phyloP scores from a whole-genome alignment of 1,284 basidiomycete genomes.

The Leucoagaricus sp. region DNA sequence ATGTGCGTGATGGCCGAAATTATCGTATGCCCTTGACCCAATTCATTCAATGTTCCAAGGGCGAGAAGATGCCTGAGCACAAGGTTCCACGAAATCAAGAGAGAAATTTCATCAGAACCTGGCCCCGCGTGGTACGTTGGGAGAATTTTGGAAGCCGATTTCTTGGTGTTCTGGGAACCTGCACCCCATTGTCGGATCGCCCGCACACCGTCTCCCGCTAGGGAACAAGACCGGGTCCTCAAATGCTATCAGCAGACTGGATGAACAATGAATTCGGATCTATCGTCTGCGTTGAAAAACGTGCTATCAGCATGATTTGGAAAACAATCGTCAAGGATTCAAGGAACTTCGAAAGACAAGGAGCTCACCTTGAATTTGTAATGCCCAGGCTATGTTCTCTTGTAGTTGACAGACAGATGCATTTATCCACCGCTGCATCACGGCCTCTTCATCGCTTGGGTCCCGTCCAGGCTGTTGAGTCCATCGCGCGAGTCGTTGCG shows the following conservation, averaged over 20 bases:
- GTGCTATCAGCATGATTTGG: not conserved
- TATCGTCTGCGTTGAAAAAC: not conserved
- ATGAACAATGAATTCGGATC: not conserved
- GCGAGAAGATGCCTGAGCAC: conserved; percentile 1
- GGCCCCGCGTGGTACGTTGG: not conserved
- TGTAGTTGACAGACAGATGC: too few species aligned
- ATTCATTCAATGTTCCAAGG: not conserved
- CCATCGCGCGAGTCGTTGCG: too few species aligned
- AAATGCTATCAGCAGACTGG: not conserved
- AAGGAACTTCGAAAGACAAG: not conserved
- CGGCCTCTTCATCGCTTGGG: too few species aligned
- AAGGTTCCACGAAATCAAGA: conserved; percentile 1
- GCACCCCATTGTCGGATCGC: not conserved
- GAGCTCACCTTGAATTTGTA: not conserved
- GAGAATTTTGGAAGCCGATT: not conserved
- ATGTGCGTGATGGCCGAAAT: not conserved
- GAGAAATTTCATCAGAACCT: conserved; percentile 1
- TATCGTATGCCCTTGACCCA: conserved; percentile 10
- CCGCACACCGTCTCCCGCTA: not conserved
- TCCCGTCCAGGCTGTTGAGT: too few species aligned
- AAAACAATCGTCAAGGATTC: not conserved
- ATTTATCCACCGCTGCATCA: too few species aligned
- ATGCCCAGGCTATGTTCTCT: too few species aligned
- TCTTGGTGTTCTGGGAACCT: not conserved
- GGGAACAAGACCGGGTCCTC: not conserved